Conservation (phyloP, 495 filamentous ascomycete genomes). For the Penicillium paxilli region DNA sequence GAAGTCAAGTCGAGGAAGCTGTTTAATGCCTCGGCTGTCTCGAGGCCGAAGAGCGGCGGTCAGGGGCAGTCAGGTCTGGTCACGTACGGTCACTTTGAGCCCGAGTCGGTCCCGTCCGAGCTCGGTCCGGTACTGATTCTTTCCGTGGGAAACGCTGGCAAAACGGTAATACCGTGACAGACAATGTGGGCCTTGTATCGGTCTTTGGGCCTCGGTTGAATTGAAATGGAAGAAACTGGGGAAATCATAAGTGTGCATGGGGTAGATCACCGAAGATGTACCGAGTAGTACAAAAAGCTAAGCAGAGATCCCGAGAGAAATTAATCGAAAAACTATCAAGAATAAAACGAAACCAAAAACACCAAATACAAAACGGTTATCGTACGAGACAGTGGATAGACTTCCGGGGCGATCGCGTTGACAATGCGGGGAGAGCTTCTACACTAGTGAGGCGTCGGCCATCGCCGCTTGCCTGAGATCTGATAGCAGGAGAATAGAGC, state of each 20-base stretch:
- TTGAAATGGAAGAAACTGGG: slow-evolving; percentile 9
- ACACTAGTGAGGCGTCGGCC: slow-evolving; percentile 7
- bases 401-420: background rate
- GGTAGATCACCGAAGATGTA: background rate
- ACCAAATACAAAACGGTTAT: background rate
- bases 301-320: background rate
- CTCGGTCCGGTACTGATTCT: background rate
- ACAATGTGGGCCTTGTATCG: background rate
- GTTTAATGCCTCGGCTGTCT: slow-evolving; percentile 21
- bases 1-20: background rate
- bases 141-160: slow-evolving; percentile 10
- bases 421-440: slow-evolving; percentile 26
- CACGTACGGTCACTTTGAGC: background rate
- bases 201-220: slow-evolving; percentile 23
- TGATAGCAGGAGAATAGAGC: too few species aligned
- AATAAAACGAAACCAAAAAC: background rate
- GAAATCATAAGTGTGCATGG: background rate
- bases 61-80: slow-evolving; percentile 8
- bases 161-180: slow-evolving; percentile 13
- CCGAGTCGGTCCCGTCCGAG: slow-evolving; percentile 13
- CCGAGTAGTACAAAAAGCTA: too few species aligned
- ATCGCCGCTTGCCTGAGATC: background rate
- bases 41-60: slow-evolving; percentile 5
- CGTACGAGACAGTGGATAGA: background rate
- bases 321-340: background rate